Conservation (phyloP, 1,284 basidiomycete genomes). For the Sphaerobolus stellatus region DNA sequence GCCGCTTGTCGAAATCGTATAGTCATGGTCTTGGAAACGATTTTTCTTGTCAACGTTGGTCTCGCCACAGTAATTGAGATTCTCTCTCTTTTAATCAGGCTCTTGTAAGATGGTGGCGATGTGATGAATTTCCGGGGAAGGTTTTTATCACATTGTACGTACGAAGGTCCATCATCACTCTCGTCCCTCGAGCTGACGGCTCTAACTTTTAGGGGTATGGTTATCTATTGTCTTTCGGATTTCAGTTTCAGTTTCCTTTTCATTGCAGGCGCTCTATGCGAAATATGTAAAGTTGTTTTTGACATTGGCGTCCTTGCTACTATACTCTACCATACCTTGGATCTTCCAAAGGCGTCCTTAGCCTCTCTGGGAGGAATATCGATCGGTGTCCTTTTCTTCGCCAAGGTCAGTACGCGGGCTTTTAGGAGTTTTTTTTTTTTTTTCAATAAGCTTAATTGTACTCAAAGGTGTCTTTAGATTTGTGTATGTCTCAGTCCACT, state of each 20-base stretch:
- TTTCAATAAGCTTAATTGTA: neutral
- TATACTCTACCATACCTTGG: neutral
- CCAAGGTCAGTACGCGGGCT: neutral
- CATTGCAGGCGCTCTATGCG: neutral
- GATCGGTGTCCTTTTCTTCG: neutral
- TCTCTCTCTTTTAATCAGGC: neutral
- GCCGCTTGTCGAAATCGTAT: neutral
- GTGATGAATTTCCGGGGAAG: neutral
- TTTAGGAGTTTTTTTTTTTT: neutral
- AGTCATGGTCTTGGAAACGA: neutral
- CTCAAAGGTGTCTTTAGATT: neutral
- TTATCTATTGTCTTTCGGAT: neutral
- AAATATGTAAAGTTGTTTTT: neutral
- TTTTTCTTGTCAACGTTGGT: neutral
- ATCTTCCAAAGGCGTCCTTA: neutral
- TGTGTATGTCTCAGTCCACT: neutral
- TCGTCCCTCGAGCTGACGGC: neutral
- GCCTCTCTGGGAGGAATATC: too few species aligned
- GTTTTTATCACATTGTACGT: neutral
- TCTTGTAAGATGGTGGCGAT: neutral
- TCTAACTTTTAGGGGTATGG: neutral
- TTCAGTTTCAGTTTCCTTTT: neutral
- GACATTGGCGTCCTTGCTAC: neutral
- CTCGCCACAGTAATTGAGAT: neutral
- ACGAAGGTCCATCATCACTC: neutral